Evolutionary conservation across 106 monocot species (phyloP), one percentile per base, ranked within the genome.

Genomic region (Gastrodia elata): DNA sequence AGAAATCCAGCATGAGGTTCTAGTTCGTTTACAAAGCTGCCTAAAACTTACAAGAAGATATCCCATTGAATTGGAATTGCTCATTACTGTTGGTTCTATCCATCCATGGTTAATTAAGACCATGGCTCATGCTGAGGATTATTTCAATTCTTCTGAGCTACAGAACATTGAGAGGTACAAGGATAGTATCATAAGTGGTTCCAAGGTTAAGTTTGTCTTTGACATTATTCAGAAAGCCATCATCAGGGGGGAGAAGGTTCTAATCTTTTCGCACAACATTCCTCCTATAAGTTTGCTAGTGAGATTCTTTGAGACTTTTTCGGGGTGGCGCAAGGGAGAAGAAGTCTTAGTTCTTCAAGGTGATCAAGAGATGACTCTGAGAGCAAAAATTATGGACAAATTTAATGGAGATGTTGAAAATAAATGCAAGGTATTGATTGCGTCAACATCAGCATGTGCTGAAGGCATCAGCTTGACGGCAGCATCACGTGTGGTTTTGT

Each of bases 391-490:
- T 32, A 93, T 93, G 72, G 89, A 89, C 24, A 79, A 75, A 40
- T 93, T 93, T 49, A 92, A 91, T 43, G 76, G 77, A 7, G 85
- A 83, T 36, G 30, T 40, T 24, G 46, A 71, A 6, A 78, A 83
- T 5, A 80, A 79, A 20, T 77, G 78, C 52, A 89, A 64, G 61
- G 87, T 93, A 14, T 73, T 89, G 22, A 75, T 88, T 68, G 91
- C 91, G 41, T 92, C 88, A 55, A 92, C 92, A 5, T 81, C 75
- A 7, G 92, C 92, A 8, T 92, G 92, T 57, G 84, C 88, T 5
- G 92, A 92, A 77, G 88, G 84, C 11, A 92, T 92, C 15, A 86
- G 86, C 55, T 74, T 92, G 74, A 86, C 80, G 14, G 88, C 84
- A 25, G 92, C 88, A 48, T 92, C 92, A 2, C 80, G 92, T 33